Percentiles rank a stretch among this genome's conserved stretches.
These are phyloP conservation scores for Skeletonema menzelii DNA, from an alignment of 108 stramenopile genomes.

Conservation along the genomic window DNA sequence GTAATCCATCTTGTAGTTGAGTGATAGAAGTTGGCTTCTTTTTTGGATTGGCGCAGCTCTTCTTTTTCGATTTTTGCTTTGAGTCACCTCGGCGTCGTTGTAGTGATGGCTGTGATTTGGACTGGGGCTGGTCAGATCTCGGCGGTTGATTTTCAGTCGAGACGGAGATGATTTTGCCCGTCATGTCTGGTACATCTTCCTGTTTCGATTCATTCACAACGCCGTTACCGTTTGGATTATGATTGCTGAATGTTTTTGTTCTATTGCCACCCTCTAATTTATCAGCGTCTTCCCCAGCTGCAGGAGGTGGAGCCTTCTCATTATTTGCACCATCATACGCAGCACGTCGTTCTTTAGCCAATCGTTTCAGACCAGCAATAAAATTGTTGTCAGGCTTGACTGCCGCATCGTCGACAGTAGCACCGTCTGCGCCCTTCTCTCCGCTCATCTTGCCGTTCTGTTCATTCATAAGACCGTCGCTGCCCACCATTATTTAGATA, in stretches of 20 bases:
- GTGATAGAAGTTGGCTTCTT: neutral
- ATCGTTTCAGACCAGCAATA: neutral
- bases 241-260: too few relatives aligned
- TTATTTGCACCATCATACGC: neutral
- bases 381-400: neutral
- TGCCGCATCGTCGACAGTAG: neutral
- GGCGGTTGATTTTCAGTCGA: neutral
- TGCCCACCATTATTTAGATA: too few relatives aligned
- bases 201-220: neutral
- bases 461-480: neutral
- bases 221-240: neutral
- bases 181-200: conserved; percentile 5
- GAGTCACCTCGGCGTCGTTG: neutral
- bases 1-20: neutral
- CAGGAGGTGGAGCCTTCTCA: neutral
- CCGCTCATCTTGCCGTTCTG: neutral
- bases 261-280: neutral
- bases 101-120: neutral
- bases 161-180: conserved; percentile 3
- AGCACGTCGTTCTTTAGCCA: neutral
- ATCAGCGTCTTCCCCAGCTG: neutral
- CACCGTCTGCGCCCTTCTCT: too few relatives aligned
- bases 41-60: neutral
- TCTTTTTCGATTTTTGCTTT: neutral
- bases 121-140: neutral